phyloP scores from a whole-genome alignment of 495 filamentous ascomycete species.

The Elaphomyces granulatus region DNA sequence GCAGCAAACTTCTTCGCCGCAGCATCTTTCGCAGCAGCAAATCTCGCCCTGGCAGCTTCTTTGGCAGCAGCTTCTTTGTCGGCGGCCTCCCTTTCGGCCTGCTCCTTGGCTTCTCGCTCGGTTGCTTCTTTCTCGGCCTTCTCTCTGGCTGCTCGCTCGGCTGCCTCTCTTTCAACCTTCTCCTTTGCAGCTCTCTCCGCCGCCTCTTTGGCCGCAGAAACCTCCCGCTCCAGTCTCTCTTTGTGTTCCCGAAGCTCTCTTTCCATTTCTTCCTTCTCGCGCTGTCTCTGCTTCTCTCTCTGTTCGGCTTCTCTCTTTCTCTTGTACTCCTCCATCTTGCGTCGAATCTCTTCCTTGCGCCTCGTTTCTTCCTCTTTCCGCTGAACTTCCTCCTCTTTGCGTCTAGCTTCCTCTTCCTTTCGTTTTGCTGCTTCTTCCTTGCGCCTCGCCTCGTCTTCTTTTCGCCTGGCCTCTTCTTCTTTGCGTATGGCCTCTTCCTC shows the following conservation, averaged over 20 bases:
- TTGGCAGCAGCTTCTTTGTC: slow-evolving; percentile 19
- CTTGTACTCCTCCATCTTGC: slow-evolving; percentile 52
- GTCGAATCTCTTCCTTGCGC: slow-evolving; percentile 33
- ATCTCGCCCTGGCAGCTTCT: slow-evolving; percentile 16
- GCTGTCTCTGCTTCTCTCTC: slow-evolving; percentile 30
- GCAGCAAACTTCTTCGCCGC: slow-evolving; percentile 17
- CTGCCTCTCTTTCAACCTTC: slow-evolving; percentile 22
- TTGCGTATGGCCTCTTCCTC: slow-evolving; percentile 1
- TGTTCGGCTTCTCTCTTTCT: slow-evolving; percentile 33
- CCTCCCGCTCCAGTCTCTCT: slow-evolving; percentile 35
- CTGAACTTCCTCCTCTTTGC: slow-evolving; percentile 20
- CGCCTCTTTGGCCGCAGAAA: slow-evolving; percentile 30
- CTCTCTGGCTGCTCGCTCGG: slow-evolving; percentile 10
- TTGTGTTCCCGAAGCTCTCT: slow-evolving; percentile 33
- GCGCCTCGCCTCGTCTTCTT: slow-evolving; percentile 13
- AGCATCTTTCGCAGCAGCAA: slow-evolving; percentile 27
- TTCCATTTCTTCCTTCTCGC: slow-evolving; percentile 37
- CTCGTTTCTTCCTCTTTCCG: slow-evolving; percentile 64
- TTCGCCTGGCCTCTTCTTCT: slow-evolving; percentile 13
- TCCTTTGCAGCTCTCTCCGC: slow-evolving; percentile 33
- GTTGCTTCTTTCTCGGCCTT: slow-evolving; percentile 10
- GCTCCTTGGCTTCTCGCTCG: slow-evolving; percentile 17
- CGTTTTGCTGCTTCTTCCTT: slow-evolving; percentile 10
- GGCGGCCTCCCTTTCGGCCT: slow-evolving; percentile 18
- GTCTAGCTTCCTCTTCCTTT: slow-evolving; percentile 10